Evolutionary conservation across 164 flowering plant species (phyloP), one percentile per base, ranked within the genome.

Genomic region (Magnolia sinica): DNA sequence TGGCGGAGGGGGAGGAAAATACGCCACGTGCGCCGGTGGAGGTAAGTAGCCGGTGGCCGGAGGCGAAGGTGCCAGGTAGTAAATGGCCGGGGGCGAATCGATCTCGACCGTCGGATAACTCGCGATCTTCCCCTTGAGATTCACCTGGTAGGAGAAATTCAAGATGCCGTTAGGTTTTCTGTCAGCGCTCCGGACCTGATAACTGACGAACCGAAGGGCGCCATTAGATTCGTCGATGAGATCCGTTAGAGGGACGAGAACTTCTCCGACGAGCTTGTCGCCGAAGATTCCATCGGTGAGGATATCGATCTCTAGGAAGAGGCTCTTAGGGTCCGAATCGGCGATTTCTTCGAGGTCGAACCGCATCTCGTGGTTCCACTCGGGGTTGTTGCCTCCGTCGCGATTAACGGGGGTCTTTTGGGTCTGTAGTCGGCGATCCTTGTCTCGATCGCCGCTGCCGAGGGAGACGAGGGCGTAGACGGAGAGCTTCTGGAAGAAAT

Each of bases 401-500:
- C 58, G 76, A 74, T 86, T 89, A 1, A 82, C 59, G 4, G 87
- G 87, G 0, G 91, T 86, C 64, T 85, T 87, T 55, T 86, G 88
- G 31, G 63, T 59, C 76, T 82, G 87, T 0, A 50, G 76, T 7
- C 76, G 68, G 67, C 77, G 51, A 37, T 76, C 22, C 20, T 79
- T 81, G 29, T 73, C 64, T 6, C 14, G 68, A 4, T 78, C 72
- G 74, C 50, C 73, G 7, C 59, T 50, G 22, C 81, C 85, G 31
- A 82, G 80, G 72, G 76, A 69, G 19, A 71, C 78, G 37, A 87
- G 55, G 4, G 85, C 88, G 52, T 84, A 87, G 72, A 84, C 73
- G 1, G 76, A 61, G 16, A 82, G 88, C 64, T 90, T 89, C 80
- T 88, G 90, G 81, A 90, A 89, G 85, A 88, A 89, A 51, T 86